Conservation (phyloP, 768 basidiomycete genomes). For the Boletellus ananiceps region DNA sequence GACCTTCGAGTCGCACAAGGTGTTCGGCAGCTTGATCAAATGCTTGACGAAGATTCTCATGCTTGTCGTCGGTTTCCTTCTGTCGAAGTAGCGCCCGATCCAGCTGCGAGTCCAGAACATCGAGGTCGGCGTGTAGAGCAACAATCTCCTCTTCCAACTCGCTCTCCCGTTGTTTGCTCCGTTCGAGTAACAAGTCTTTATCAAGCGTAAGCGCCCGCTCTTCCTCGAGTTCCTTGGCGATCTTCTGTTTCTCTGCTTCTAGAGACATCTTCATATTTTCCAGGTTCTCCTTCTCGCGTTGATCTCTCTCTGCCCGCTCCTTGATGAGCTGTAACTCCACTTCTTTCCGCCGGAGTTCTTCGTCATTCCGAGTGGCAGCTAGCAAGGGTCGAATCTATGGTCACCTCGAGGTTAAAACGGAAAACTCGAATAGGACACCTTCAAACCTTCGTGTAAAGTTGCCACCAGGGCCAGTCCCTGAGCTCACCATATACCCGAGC, state of each 20-base stretch:
- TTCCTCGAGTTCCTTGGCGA: conserved; percentile 77
- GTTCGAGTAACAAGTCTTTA: conserved; percentile 76
- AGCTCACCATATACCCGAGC: conserved; percentile 88
- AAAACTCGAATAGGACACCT: background rate
- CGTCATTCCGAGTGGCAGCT: conserved; percentile 88
- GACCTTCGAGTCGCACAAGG: conserved; percentile 73
- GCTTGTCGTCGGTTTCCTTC: conserved; percentile 76
- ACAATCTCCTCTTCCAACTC: conserved; percentile 83
- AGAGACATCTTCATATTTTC: conserved; percentile 78
- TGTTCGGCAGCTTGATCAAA: conserved; percentile 87
- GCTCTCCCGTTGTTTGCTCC: conserved; percentile 80
- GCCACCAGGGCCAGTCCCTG: conserved; percentile 99
- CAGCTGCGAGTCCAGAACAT: conserved; percentile 80
- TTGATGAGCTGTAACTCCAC: conserved; percentile 74
- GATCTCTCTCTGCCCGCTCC: conserved; percentile 85
- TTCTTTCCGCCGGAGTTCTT: conserved; percentile 85
- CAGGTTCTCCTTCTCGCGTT: conserved; percentile 71
- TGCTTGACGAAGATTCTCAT: conserved; percentile 61
- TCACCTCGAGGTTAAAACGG: conserved; percentile 7
- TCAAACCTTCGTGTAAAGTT: conserved; percentile 84
- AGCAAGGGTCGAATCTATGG: conserved; percentile 84
- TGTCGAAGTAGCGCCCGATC: conserved; percentile 74
- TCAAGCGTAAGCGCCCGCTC: conserved; percentile 78
- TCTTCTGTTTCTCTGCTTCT: conserved; percentile 77
- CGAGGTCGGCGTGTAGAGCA: conserved; percentile 77